Base-by-base conservation (phyloP, 371 early-diverging fungal species). In the Parasitella parasitica region DNA sequence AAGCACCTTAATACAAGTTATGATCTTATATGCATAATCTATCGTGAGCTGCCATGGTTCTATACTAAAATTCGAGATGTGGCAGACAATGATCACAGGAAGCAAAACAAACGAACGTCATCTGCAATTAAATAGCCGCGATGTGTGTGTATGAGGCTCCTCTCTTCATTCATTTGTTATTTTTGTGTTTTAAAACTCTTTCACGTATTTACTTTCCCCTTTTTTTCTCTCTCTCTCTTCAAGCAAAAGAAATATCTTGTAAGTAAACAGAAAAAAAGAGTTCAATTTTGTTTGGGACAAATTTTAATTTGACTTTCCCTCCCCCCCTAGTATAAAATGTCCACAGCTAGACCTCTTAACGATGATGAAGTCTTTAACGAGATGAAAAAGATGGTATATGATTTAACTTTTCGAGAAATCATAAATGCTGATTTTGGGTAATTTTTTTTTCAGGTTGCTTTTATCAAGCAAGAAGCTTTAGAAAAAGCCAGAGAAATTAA, bases 401-500 rank as follows among this genome's bases (percentile, higher is more conserved):
- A 20, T 39, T 36, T 30, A 43, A 1, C 43, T 39, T 39, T 37
- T 18, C 8, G 20, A 11, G 9, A 20, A 22, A n/a, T n/a, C 22
- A 8, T 9, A 41, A 43, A 32, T 32, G 11, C 11, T 8, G 32
- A 32, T 32, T 8, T 20, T 7, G 13, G 32, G 4, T 43, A 22
- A 43, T 9, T 43, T 20, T 22, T 20, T 43, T 2, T 56, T 5
- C 77, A 90, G 90, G 83, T 93, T 59, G 89, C 92, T 35, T 98
- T 98, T 82, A 97, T 98, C 83, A 93, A 91, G 75, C 97, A 97
- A 78, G 99, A 98, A 78, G 98, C 99, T 15, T 75, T 92, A 24
- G 98, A 98, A 75, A 98, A 98, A 82, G 97, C 97, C 24, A 86
- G 95, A 52, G 99, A 98, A 77, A 96, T 97, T 74, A 94, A 96